Base-by-base conservation (phyloP, 129 eudicot species). In the Erigeron canadensis region DNA sequence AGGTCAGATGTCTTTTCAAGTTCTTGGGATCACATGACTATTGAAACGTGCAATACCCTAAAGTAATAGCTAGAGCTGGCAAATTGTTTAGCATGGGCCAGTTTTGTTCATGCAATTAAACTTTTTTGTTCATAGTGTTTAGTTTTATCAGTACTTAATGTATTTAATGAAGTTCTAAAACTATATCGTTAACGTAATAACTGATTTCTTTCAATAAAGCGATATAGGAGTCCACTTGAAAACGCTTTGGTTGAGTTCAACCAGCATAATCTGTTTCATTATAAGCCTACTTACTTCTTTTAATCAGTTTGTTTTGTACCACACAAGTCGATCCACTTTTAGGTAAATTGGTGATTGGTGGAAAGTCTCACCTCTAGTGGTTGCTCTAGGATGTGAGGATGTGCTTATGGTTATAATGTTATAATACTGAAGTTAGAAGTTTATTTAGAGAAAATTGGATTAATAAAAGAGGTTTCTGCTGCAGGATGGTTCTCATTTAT, bases 401-500 rank as follows among this genome's bases (percentile, higher is more conserved):
- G 42, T 54, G 17, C 41, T 41, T 65, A 3, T 65, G 64, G 71
- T 8, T 64, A n/a, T 53, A 53, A 63, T 63, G 60, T 63, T 34
- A 58, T 74, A 10, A 19, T 48, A 40, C 28, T 63, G 62, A 12
- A 55, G 37, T 43, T 53, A 65, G 56, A 65, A 15, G 67, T 42
- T 22, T 48, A 37, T 28, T 62, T 50, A 51, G 40, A 73, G 23
- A 18, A 15, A 48, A 38, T 19, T 62, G 51, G 50, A 0, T 18
- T 63, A 64, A 63, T 18, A n/a, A 12, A 50, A 63, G 77, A 60
- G 65, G 64, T 37, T 70, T 67, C 42, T 53, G 8, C 10, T 80
- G 79, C 84, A 93, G 98, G 96, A 93, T 78, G 98, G 98, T 23
- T 93, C 96, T 76, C 98, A 93, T 80, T 84, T 93, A 7, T 93